A percentile compares a stretch with the other conserved stretches of the same genome.
Conservation (phyloP, 257 asterid species). For the Echites panduratus region DNA sequence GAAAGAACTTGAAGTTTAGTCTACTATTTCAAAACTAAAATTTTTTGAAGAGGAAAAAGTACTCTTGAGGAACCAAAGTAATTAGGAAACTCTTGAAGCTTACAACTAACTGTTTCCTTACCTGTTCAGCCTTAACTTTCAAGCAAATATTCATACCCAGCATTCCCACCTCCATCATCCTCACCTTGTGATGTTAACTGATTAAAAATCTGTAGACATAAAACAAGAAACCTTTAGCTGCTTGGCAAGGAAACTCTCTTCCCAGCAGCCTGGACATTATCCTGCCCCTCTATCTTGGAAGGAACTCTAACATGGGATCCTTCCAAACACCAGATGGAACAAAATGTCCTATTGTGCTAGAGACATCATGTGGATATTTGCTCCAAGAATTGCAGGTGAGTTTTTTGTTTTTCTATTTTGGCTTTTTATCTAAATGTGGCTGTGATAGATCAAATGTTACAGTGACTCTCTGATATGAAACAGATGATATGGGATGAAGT, state of each 20-base stretch:
- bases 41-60: conserved; percentile 17
- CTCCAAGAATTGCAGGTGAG: conserved; percentile 88
- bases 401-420: conserved; percentile 11
- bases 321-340: conserved; percentile 41
- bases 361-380: conserved; percentile 85
- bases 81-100: conserved; percentile 49
- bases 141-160: conserved; percentile 69
- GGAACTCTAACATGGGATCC: conserved; percentile 54
- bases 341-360: conserved; percentile 59
- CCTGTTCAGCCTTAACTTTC: conserved; percentile 70
- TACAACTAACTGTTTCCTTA: conserved; percentile 55
- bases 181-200: conserved; percentile 30
- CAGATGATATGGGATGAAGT: conserved; percentile 99
- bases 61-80: conserved; percentile 34
- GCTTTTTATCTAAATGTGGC: background rate
- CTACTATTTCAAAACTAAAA: conserved; percentile 13
- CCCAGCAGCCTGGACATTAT: conserved; percentile 10
- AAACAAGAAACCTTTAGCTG: conserved; percentile 23
- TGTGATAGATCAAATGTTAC: background rate
- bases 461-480: background rate
- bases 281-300: conserved; percentile 9
- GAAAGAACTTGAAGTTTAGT: conserved; percentile 11
- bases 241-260: conserved; percentile 16
- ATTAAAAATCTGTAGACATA: conserved; percentile 21
- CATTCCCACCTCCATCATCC: conserved; percentile 43